Percentiles rank a stretch among this genome's conserved stretches.
phyloP scores from a whole-genome alignment of 257 asterid species.

The Nicotiana benthamiana region DNA sequence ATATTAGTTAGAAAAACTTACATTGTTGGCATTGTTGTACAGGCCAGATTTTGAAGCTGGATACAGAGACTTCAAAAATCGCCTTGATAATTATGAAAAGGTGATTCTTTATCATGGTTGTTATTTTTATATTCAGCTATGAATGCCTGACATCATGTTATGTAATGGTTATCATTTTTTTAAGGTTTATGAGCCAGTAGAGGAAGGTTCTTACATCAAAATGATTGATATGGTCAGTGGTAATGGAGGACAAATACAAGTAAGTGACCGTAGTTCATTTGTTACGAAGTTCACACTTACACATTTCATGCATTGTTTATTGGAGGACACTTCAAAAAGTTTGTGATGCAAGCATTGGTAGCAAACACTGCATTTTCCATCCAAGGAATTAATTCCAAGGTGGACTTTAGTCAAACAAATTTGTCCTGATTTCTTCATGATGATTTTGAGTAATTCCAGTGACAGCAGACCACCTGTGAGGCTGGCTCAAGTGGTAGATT shows the following conservation, averaged over 20 bases:
- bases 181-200: constrained; percentile 93
- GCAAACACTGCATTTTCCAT: neutral
- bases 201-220: constrained; percentile 97
- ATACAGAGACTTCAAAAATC: constrained; percentile 78
- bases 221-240: constrained; percentile 99
- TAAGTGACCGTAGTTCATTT: constrained; percentile 22
- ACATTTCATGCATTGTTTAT: neutral
- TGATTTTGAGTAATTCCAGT: neutral
- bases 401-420: neutral
- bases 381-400: neutral
- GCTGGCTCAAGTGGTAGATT: neutral
- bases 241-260: constrained; percentile 96
- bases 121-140: neutral
- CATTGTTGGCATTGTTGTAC: constrained; percentile 30
- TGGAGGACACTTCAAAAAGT: constrained; percentile 2
- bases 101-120: constrained; percentile 35
- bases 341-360: neutral
- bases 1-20: neutral
- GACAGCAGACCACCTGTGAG: neutral
- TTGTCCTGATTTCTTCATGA: neutral
- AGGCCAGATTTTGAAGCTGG: constrained; percentile 99
- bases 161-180: constrained; percentile 4
- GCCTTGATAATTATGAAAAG: constrained; percentile 91
- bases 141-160: constrained; percentile 9
- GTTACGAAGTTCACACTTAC: neutral